A percentile compares a stretch with the other conserved stretches of the same genome.
Evolutionary conservation across 768 basidiomycete genomes (phyloP).

Genomic region (Auriscalpium vulgare): DNA sequence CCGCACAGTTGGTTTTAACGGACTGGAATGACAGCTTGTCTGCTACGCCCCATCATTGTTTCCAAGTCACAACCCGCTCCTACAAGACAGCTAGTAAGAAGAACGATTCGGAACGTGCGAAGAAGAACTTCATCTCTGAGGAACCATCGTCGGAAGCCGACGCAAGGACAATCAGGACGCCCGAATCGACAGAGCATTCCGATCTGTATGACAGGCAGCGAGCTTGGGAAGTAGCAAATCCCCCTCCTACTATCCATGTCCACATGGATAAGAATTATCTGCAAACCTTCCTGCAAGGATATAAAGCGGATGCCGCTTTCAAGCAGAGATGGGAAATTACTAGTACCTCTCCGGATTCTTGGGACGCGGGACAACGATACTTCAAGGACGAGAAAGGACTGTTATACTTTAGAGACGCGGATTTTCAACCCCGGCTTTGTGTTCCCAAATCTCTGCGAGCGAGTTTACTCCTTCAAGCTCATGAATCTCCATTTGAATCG

Average conservation of each 20-base stretch:
- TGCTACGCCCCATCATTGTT: too few species aligned
- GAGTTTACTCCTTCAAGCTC: not conserved
- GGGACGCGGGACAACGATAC: not conserved
- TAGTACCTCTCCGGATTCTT: too few species aligned
- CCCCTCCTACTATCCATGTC: not conserved
- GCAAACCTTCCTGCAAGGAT: not conserved
- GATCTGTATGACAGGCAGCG: not conserved
- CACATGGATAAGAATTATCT: not conserved
- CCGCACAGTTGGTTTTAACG: too few species aligned
- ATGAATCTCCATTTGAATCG: slow-evolving; percentile 3
- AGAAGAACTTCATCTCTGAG: too few species aligned
- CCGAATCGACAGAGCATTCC: too few species aligned
- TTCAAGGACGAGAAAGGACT: slow-evolving; percentile 12
- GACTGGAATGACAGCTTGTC: too few species aligned
- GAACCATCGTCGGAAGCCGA: too few species aligned
- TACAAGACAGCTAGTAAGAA: too few species aligned
- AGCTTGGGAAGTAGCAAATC: not conserved
- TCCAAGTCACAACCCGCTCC: too few species aligned
- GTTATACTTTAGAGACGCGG: slow-evolving; percentile 11
- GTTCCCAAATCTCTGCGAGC: slow-evolving; percentile 1
- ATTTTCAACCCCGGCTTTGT: slow-evolving; percentile 13
- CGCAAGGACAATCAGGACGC: too few species aligned
- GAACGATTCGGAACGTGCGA: too few species aligned
- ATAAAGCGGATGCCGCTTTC: not conserved
- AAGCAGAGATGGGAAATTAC: not conserved